phyloP scores from a whole-genome alignment of 768 basidiomycete species.

The Trametes maxima region DNA sequence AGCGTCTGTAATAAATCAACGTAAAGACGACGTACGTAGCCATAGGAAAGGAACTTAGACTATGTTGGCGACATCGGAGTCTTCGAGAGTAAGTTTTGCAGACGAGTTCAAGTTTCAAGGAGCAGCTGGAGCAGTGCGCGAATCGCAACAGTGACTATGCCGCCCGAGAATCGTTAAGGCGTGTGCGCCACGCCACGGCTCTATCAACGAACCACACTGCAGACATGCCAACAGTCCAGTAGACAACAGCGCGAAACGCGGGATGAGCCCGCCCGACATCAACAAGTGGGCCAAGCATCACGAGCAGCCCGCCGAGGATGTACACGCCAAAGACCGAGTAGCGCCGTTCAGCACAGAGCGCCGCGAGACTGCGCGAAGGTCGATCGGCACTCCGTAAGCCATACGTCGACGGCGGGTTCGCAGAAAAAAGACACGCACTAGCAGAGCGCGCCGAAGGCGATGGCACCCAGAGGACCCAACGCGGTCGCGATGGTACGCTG shows the following conservation, averaged over 20 bases:
- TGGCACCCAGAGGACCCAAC: neutral
- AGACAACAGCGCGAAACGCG: conserved; percentile 7
- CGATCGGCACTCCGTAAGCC: neutral
- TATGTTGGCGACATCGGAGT: no score
- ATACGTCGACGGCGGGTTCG: neutral
- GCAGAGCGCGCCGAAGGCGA: neutral
- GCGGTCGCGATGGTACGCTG: conserved; percentile 15
- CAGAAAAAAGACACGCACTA: conserved; percentile 1
- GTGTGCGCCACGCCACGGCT: neutral
- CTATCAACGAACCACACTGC: conserved; percentile 8
- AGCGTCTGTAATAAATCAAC: no score
- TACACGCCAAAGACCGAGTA: conserved; percentile 12
- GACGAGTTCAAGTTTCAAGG: no score
- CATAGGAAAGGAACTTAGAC: no score
- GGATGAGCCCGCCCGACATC: neutral
- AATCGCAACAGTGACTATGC: neutral
- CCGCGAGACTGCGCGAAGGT: neutral
- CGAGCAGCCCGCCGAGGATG: neutral
- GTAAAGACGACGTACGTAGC: no score
- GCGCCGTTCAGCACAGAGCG: neutral
- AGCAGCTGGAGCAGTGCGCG: no score
- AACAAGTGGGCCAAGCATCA: neutral
- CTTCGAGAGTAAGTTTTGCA: no score
- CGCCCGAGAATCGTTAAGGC: neutral
- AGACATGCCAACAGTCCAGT: conserved; percentile 13